Base-by-base conservation (phyloP, 148 eudicot species). In the Cornus kousa region DNA sequence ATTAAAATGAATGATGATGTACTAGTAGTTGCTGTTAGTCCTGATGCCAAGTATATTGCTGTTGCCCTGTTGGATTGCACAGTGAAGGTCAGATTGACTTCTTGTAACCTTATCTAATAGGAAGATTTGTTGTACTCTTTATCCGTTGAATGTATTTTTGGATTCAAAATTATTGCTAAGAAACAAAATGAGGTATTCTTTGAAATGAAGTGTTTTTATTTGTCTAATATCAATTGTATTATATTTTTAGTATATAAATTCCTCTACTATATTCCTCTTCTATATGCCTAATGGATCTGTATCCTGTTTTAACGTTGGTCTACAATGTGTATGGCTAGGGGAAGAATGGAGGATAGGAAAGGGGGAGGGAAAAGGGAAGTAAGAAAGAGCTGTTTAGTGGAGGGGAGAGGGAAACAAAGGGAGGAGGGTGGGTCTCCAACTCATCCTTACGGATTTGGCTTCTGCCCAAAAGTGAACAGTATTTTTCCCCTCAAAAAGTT, bases 41-140 rank as follows among this genome's bases (percentile, higher is more conserved):
- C 98, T 57, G 94, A 93, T 87, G 95, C 92, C 33, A 96, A 92
- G 86, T 87, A 89, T 79, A 89, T 93, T 73, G 98, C 98, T 59
- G 95, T 90, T 82, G 94, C 98, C 6, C 83, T 93, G 80, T 81
- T 92, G 82, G 98, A 96, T 86, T 88, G 88, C 87, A 96, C 93
- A 33, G 93, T 96, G 75, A 89, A 92, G 98, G 99, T 96, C 2
- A 84, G 82, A 81, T 73, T 69, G 50, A 14, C 69, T 74, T 68
- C 46, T 68, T 31, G 75, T 7, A 22, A 7, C 13, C 28, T n/a
- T 70, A 35, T 69, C 23, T 71, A 2, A 19, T 79, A 68, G 37
- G 23, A 66, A 55, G 33, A 59, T 39, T 73, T 3, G 75, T 32
- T 73, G 46, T 50, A 72, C 39, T 35, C 13, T 0, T 37, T 32